Evolutionary conservation across 352 stramenopile genomes (phyloP), one percentile per base, ranked within the genome.

Genomic region (Pythium sp.): DNA sequence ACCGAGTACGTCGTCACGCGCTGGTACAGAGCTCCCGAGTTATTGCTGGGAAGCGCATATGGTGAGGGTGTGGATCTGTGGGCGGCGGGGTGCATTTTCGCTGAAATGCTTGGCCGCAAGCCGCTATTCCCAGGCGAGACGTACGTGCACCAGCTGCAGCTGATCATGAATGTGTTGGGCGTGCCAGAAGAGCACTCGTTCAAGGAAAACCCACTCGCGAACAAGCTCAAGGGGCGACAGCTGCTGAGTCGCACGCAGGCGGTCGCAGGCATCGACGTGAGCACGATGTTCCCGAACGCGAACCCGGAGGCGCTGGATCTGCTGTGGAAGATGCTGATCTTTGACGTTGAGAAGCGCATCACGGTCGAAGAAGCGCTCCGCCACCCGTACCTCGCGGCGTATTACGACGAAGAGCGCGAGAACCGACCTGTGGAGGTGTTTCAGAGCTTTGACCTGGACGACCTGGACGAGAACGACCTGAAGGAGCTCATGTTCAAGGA

Each of bases 261-360:
- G 5, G 83, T 89, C 22, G 82, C 84, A 58, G 88, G 88, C 30
- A 93, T 96, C 43, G 88, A 96, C 67, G 83, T 89, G 34, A 87
- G 70, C 24, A 87, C 82, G 26, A 81, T 96, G 75, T 96, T 94
- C 65, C 87, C 88, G 55, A 96, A 96, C 55, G 85, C 86, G 1
- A 96, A 96, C 70, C 88, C 88, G 0, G 88, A 96, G 60, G 88
- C 76, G 11, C 70, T 94, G 22, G 88, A 96, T 54, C 41, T 96
- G 68, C 67, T 96, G 3, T 96, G 88, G 86, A 94, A 96, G 68
- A 92, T 96, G 80, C 74, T 96, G 26, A 81, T 94, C 26, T 96
- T 96, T 68, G 96, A 99, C 77, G 97, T 98, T 43, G 87, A 93
- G 53, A 95, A 97, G 76, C 92, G 98, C 54, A 98, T 98, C 59